A percentile compares a stretch with the other conserved stretches of the same genome.
Evolutionary conservation across 1,284 basidiomycete genomes (phyloP).

Genomic region (Fistulinella staudtii): DNA sequence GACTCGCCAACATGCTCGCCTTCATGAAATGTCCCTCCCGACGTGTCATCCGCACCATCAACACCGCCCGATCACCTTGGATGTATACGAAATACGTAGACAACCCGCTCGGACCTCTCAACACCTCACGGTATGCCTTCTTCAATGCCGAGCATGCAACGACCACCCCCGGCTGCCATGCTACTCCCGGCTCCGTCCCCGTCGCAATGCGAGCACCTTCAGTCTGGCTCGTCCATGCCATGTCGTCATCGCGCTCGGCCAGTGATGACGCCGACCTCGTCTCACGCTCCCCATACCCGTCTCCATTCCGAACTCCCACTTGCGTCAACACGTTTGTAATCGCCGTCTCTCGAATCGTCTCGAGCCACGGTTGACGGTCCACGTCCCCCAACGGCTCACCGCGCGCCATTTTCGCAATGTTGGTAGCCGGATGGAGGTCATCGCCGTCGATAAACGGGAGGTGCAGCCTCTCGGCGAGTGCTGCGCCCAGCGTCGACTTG

Average conservation of each 20-base stretch:
- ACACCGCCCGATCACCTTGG: constrained; percentile 59
- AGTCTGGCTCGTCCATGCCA: too few species aligned
- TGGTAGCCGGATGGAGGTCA: constrained; percentile 77
- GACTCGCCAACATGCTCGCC: constrained; percentile 81
- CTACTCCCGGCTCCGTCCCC: neutral
- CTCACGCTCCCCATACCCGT: neutral
- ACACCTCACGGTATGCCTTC: constrained; percentile 74
- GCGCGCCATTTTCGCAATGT: constrained; percentile 85
- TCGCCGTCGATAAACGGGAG: constrained; percentile 89
- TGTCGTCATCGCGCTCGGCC: too few species aligned
- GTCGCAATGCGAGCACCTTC: too few species aligned
- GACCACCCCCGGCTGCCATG: constrained; percentile 49
- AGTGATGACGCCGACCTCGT: neutral
- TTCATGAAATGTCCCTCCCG: constrained; percentile 89
- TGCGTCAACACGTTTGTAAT: constrained; percentile 47
- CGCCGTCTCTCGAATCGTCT: constrained; percentile 65
- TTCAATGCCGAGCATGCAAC: constrained; percentile 89
- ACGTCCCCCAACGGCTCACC: constrained; percentile 79
- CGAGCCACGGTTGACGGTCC: constrained; percentile 87
- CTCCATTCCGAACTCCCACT: constrained; percentile 11
- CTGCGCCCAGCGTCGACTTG: constrained; percentile 82
- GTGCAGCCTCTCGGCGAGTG: constrained; percentile 56
- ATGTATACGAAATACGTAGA: constrained; percentile 84
- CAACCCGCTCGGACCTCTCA: constrained; percentile 44
- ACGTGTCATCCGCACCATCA: constrained; percentile 67